Percentiles rank a stretch among this genome's conserved stretches.
Conservation (phyloP, 352 stramenopile genomes). For the Poterioochromonas sp. region DNA sequence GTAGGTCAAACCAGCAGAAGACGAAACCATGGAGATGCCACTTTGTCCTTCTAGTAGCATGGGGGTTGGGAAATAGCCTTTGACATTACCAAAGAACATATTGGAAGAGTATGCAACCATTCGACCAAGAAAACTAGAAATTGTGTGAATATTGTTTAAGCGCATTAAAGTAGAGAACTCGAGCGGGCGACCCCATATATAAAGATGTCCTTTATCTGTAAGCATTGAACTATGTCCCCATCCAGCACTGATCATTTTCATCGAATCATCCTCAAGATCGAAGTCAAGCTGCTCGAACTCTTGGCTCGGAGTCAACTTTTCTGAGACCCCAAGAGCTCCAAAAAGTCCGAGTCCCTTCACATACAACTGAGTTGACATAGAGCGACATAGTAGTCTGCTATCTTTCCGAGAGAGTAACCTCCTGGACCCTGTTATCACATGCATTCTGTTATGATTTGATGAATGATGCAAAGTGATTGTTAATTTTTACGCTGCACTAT, state of each 20-base stretch:
- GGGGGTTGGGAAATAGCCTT: conserved; percentile 12
- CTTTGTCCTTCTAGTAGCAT: background rate
- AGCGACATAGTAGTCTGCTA: too few species aligned
- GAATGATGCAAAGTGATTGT: too few species aligned
- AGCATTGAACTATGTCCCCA: conserved; percentile 9
- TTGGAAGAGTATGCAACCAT: background rate
- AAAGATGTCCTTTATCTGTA: background rate
- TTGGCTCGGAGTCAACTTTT: background rate
- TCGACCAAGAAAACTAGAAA: background rate
- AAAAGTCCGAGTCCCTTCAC: background rate
- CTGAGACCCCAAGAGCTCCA: background rate
- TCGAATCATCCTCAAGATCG: background rate
- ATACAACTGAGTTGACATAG: background rate
- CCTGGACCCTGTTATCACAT: too few species aligned
- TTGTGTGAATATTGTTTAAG: background rate
- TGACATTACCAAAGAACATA: background rate
- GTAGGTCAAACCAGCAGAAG: background rate
- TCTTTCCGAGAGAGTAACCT: too few species aligned
- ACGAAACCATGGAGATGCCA: background rate
- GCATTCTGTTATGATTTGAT: too few species aligned
- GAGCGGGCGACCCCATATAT: background rate
- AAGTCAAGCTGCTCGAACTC: background rate
- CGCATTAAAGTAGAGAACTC: conserved; percentile 3
- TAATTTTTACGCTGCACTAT: too few species aligned
- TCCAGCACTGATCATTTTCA: background rate